A percentile compares a stretch with the other conserved stretches of the same genome.
These are phyloP conservation scores for Domatiomyces catenatus DNA, from an alignment of 2,329 filamentous ascomycete species.

Conservation along the genomic window DNA sequence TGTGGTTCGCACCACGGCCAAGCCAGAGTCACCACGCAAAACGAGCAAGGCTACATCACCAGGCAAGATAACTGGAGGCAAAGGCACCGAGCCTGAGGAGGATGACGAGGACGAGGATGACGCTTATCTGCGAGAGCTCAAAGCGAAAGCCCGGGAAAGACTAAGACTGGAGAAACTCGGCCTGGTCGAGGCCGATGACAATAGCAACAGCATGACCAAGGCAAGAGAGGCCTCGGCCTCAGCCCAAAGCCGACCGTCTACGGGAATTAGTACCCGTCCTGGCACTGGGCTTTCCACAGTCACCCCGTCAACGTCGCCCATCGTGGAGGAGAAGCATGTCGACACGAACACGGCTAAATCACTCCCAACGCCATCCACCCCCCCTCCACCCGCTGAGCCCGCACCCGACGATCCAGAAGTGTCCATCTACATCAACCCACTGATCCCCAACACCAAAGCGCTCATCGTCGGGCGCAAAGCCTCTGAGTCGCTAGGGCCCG, in stretches of 20 bases:
- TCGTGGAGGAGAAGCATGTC: constrained; percentile 1
- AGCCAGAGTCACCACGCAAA: constrained; percentile 3
- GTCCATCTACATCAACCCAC: constrained; percentile 53
- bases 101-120: constrained; percentile 23
- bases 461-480: constrained; percentile 52
- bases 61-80: background rate
- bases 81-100: constrained; percentile 7
- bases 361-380: constrained; percentile 1
- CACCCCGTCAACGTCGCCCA: background rate
- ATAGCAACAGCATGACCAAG: background rate
- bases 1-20: constrained; percentile 2
- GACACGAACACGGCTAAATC: constrained; percentile 3
- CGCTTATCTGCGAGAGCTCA: constrained; percentile 29
- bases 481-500: constrained; percentile 50
- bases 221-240: background rate
- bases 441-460: constrained; percentile 44
- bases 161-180: constrained; percentile 19
- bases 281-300: background rate
- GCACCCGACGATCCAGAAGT: constrained; percentile 35
- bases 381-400: constrained; percentile 2
- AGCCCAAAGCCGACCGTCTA: background rate
- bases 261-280: background rate
- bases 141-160: constrained; percentile 28
- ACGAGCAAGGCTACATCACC: background rate
- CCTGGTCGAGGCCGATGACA: constrained; percentile 4